Conservation (phyloP, 306 rosid species). For the Aeschynomene evenia region DNA sequence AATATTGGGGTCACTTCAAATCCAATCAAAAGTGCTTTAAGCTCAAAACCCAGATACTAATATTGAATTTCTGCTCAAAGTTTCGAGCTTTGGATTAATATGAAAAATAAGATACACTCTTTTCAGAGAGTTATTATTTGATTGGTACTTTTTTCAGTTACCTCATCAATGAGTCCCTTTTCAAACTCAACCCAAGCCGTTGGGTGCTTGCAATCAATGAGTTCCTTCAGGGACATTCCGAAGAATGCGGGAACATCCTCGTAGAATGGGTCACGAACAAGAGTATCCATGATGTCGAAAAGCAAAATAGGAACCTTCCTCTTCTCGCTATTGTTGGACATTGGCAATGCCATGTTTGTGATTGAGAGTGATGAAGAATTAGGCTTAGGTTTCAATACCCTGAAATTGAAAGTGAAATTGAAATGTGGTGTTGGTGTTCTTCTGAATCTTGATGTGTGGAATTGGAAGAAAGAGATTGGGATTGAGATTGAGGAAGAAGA, state of each 20-base stretch:
- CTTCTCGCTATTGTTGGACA: constrained; percentile 17
- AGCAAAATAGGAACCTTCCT: constrained; percentile 75
- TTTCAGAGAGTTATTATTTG: constrained; percentile 9
- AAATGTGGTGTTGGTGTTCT: background rate
- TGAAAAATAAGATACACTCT: constrained; percentile 23
- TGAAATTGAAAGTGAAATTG: background rate
- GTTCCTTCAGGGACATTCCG: constrained; percentile 77
- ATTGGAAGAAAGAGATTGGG: constrained; percentile 26
- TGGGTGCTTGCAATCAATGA: constrained; percentile 80
- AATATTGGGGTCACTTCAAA: background rate
- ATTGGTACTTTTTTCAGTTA: constrained; percentile 23
- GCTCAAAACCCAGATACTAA: constrained; percentile 8
- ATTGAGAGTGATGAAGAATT: constrained; percentile 6
- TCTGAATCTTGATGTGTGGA: background rate
- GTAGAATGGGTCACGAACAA: constrained; percentile 95
- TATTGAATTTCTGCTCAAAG: background rate
- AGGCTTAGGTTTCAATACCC: constrained; percentile 23
- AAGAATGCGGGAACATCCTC: constrained; percentile 84
- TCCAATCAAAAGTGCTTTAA: background rate
- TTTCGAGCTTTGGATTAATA: constrained; percentile 6
- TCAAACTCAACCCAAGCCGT: constrained; percentile 85
- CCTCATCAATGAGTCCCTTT: constrained; percentile 92
- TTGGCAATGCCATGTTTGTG: constrained; percentile 31
- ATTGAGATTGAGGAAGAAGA: background rate
- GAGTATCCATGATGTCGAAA: constrained; percentile 92